phyloP scores from a whole-genome alignment of 768 basidiomycete species.

The Cyclocybe cylindracea region DNA sequence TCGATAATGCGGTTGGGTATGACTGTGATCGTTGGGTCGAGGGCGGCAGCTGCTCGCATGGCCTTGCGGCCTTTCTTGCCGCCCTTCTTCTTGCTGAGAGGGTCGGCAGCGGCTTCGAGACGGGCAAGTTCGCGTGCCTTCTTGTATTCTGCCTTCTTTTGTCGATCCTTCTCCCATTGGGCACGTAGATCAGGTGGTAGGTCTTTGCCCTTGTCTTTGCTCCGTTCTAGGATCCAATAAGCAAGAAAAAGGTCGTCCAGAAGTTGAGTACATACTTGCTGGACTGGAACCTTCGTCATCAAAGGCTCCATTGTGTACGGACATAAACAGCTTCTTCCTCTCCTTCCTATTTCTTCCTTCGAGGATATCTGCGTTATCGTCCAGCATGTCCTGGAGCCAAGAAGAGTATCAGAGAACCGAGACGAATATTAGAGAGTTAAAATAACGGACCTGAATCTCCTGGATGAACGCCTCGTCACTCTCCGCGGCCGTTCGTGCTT shows the following conservation, averaged over 20 bases:
- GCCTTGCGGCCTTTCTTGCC: slow-evolving; percentile 72
- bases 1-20: slow-evolving; percentile 59
- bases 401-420: not conserved
- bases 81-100: slow-evolving; percentile 58
- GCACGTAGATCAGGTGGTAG: slow-evolving; percentile 59
- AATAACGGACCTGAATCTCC: slow-evolving; percentile 49
- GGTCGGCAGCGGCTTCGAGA: slow-evolving; percentile 61
- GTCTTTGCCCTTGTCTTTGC: slow-evolving; percentile 53
- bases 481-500: slow-evolving; percentile 41
- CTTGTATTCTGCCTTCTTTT: slow-evolving; percentile 80
- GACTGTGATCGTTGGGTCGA: slow-evolving; percentile 46
- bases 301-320: slow-evolving; percentile 58
- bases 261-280: slow-evolving; percentile 46
- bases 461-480: slow-evolving; percentile 60
- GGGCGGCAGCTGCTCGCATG: slow-evolving; percentile 55
- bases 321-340: slow-evolving; percentile 58
- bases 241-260: not conserved
- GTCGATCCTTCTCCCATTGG: slow-evolving; percentile 82
- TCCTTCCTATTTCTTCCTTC: slow-evolving; percentile 44
- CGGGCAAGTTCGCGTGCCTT: slow-evolving; percentile 57
- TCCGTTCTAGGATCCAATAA: slow-evolving; percentile 30
- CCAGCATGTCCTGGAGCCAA: slow-evolving; percentile 53
- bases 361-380: slow-evolving; percentile 55
- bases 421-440: not conserved
- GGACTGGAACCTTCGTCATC: slow-evolving; percentile 38